Evolutionary conservation across 2,329 filamentous ascomycete species (phyloP).

Genomic region (Monilinia vaccinii-corymbosi): DNA sequence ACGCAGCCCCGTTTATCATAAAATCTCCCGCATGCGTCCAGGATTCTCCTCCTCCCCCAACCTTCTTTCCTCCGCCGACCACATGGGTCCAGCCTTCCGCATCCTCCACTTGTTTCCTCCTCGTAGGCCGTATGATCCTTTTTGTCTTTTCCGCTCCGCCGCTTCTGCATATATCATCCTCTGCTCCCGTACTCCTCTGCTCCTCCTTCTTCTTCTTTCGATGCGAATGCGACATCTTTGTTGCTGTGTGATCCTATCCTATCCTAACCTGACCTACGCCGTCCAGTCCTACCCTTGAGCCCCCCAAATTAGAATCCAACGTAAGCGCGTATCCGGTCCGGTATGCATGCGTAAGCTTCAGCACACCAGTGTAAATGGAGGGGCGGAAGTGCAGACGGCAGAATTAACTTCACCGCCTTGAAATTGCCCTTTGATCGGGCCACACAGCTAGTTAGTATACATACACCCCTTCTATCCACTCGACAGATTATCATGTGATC

Average conservation of each 20-base stretch:
- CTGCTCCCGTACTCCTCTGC: not conserved
- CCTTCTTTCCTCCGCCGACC: slow-evolving; percentile 16
- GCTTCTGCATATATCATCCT: not conserved
- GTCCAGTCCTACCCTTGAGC: not conserved
- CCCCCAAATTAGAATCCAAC: not conserved
- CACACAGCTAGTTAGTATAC: no score
- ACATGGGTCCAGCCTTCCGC: slow-evolving; percentile 30
- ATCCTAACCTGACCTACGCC: not conserved
- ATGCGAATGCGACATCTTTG: slow-evolving; percentile 24
- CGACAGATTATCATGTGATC: no score
- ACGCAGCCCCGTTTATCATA: slow-evolving; percentile 21
- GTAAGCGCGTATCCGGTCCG: not conserved
- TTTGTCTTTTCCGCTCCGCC: slow-evolving; percentile 1
- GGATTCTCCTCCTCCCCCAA: not conserved
- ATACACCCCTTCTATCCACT: no score
- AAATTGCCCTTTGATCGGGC: no score
- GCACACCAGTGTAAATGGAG: not conserved
- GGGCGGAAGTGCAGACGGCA: not conserved
- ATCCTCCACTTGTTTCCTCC: slow-evolving; percentile 26
- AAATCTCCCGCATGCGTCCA: slow-evolving; percentile 25
- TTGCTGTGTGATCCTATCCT: not conserved
- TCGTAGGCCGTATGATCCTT: slow-evolving; percentile 20
- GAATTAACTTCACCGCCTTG: not conserved
- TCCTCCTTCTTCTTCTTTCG: slow-evolving; percentile 21
- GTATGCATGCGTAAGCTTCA: not conserved